These are phyloP conservation scores for Clonostachys byssicola DNA, from an alignment of 2,329 filamentous ascomycete genomes.

Conservation along the genomic window DNA sequence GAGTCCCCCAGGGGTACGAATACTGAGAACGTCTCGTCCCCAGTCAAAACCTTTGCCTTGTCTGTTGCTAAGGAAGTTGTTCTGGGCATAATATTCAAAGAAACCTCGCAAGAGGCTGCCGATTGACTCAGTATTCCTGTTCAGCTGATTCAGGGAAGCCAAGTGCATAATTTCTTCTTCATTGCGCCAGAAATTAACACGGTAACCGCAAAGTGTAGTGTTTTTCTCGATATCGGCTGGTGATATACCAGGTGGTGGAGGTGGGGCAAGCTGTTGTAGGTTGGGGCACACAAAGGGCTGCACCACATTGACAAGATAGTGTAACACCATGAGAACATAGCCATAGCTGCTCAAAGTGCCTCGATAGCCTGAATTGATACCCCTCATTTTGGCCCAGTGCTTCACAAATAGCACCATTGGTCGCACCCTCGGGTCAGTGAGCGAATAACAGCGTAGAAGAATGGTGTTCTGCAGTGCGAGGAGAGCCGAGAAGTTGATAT, in stretches of 20 bases:
- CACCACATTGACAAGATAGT: slow-evolving; percentile 82
- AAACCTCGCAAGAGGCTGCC: slow-evolving; percentile 75
- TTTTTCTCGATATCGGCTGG: slow-evolving; percentile 12
- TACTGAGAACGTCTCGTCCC: slow-evolving; percentile 73
- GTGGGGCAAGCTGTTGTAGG: slow-evolving; percentile 58
- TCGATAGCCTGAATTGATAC: slow-evolving; percentile 82
- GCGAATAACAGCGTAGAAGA: slow-evolving; percentile 78
- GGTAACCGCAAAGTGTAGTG: slow-evolving; percentile 54
- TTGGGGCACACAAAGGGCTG: slow-evolving; percentile 82
- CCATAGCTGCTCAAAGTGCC: slow-evolving; percentile 88
- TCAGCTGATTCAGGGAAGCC: slow-evolving; percentile 54
- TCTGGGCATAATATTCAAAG: slow-evolving; percentile 80
- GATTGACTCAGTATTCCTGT: slow-evolving; percentile 64
- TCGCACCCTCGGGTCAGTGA: slow-evolving; percentile 72
- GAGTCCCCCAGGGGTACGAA: slow-evolving; percentile 68
- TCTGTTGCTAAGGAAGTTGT: slow-evolving; percentile 42
- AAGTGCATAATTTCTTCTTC: slow-evolving; percentile 64
- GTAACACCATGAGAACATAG: slow-evolving; percentile 87
- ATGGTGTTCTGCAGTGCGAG: slow-evolving; percentile 80
- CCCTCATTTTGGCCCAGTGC: slow-evolving; percentile 80
- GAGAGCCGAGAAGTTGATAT: slow-evolving; percentile 87
- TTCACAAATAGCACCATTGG: slow-evolving; percentile 84
- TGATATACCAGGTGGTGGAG: slow-evolving; percentile 24
- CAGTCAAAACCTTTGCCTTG: slow-evolving; percentile 65
- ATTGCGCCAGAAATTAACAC: slow-evolving; percentile 75